Percentiles rank a stretch among this genome's conserved stretches.
phyloP scores from a whole-genome alignment of 768 basidiomycete genomes.

The Podaxis sp. region DNA sequence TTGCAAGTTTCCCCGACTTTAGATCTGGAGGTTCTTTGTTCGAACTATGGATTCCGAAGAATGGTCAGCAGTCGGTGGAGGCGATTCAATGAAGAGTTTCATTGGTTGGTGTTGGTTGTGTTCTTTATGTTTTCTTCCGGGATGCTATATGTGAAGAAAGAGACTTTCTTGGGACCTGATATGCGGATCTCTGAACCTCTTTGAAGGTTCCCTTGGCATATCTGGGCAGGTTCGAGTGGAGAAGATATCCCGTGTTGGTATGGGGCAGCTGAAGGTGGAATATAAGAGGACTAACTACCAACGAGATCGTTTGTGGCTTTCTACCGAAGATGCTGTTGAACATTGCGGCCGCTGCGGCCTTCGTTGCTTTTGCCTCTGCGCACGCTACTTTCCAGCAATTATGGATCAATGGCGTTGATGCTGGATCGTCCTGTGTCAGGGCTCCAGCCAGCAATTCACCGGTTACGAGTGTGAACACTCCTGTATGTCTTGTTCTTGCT shows the following conservation, averaged over 20 bases:
- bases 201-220: not conserved
- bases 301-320: not conserved
- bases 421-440: slow-evolving; percentile 45
- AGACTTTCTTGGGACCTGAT: not conserved
- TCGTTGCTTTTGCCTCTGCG: slow-evolving; percentile 40
- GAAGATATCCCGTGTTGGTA: not conserved
- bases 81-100: not conserved
- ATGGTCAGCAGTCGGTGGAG: not conserved
- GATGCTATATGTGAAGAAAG: not conserved
- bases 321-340: not conserved
- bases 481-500: slow-evolving; percentile 23
- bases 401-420: slow-evolving; percentile 50
- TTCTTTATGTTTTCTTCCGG: not conserved
- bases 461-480: slow-evolving; percentile 36
- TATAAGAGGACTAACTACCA: too few relatives aligned
- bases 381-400: slow-evolving; percentile 56
- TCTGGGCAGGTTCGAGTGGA: not conserved
- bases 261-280: too few relatives aligned
- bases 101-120: not conserved
- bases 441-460: slow-evolving; percentile 44
- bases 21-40: not conserved
- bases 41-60: not conserved
- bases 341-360: slow-evolving; percentile 25
- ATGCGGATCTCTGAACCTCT: not conserved
- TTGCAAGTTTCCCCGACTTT: not conserved